Evolutionary conservation across 805 yeast species (phyloP).

Genomic region (Candida takata): DNA sequence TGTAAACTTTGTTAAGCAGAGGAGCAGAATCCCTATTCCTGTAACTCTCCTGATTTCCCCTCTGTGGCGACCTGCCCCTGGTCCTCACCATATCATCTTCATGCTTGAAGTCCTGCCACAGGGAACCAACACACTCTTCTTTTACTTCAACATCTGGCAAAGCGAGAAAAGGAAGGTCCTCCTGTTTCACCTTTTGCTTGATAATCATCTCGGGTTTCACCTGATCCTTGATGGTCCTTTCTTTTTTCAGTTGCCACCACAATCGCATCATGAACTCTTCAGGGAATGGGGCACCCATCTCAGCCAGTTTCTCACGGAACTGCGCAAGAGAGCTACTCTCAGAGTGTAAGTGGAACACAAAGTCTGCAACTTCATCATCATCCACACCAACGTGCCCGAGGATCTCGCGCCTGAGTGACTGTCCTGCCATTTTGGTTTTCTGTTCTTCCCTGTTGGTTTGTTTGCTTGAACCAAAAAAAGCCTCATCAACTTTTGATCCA

Average conservation of each 20-base stretch:
- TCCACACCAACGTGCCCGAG: constrained; percentile 27
- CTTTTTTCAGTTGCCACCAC: constrained; percentile 7
- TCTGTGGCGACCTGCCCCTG: constrained; percentile 9
- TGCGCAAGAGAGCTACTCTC: constrained; percentile 26
- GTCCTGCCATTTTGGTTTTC: background rate
- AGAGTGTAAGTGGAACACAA: constrained; percentile 33
- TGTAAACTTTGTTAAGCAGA: constrained; percentile 40
- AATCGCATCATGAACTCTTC: constrained; percentile 17
- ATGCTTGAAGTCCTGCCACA: constrained; percentile 20
- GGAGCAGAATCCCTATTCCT: constrained; percentile 26
- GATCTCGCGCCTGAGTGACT: constrained; percentile 12
- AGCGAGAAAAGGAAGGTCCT: constrained; percentile 9
- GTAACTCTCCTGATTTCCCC: constrained; percentile 8
- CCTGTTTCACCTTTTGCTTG: constrained; percentile 21
- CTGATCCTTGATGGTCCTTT: constrained; percentile 5
- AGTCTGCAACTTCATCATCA: constrained; percentile 41
- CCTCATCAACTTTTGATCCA: background rate
- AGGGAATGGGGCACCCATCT: constrained; percentile 38
- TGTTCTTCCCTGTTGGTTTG: background rate
- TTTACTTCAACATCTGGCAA: constrained; percentile 19
- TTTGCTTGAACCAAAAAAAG: too few relatives aligned
- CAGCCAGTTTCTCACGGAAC: constrained; percentile 32
- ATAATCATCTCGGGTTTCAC: background rate
- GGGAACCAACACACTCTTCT: constrained; percentile 7
- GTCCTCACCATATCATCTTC: constrained; percentile 9